Evolutionary conservation across 805 yeast species (phyloP).

Genomic region (Pichia membranifaciens): DNA sequence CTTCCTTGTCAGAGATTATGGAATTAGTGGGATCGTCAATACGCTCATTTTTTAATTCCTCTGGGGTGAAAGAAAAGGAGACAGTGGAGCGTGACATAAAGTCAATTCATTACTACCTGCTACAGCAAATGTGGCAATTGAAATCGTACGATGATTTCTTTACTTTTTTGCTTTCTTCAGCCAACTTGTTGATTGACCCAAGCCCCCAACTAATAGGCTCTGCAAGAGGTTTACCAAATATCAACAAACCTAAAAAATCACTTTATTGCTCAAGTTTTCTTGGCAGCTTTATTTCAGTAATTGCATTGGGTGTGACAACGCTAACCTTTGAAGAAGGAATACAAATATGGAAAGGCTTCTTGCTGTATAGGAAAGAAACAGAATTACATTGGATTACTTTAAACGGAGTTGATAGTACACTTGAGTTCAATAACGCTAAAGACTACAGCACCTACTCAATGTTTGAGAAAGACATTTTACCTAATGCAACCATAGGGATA

Average conservation of each 20-base stretch:
- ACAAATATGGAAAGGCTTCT: slow-evolving; percentile 38
- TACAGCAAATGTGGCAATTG: slow-evolving; percentile 38
- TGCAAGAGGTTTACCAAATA: slow-evolving; percentile 17
- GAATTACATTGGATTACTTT: slow-evolving; percentile 15
- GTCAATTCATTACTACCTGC: slow-evolving; percentile 23
- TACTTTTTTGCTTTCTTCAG: slow-evolving; percentile 30
- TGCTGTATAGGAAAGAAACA: slow-evolving; percentile 31
- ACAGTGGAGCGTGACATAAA: slow-evolving; percentile 22
- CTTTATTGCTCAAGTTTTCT: slow-evolving; percentile 37
- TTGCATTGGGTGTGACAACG: slow-evolving; percentile 36
- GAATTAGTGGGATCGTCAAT: slow-evolving; percentile 16
- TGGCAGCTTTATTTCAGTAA: slow-evolving; percentile 41
- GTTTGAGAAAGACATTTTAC: slow-evolving; percentile 10
- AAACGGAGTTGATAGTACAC: slow-evolving; percentile 10
- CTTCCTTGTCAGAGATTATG: slow-evolving; percentile 23
- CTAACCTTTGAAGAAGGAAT: slow-evolving; percentile 43
- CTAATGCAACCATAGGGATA: background rate
- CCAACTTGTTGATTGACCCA: slow-evolving; percentile 31
- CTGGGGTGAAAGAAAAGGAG: background rate
- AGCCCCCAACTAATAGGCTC: slow-evolving; percentile 1
- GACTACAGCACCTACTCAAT: background rate
- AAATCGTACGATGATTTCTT: slow-evolving; percentile 44
- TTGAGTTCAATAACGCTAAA: background rate
- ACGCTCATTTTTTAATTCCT: slow-evolving; percentile 7
- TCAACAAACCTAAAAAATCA: slow-evolving; percentile 14